phyloP scores from a whole-genome alignment of 2,329 filamentous ascomycete species.

The Bertia moriformis region DNA sequence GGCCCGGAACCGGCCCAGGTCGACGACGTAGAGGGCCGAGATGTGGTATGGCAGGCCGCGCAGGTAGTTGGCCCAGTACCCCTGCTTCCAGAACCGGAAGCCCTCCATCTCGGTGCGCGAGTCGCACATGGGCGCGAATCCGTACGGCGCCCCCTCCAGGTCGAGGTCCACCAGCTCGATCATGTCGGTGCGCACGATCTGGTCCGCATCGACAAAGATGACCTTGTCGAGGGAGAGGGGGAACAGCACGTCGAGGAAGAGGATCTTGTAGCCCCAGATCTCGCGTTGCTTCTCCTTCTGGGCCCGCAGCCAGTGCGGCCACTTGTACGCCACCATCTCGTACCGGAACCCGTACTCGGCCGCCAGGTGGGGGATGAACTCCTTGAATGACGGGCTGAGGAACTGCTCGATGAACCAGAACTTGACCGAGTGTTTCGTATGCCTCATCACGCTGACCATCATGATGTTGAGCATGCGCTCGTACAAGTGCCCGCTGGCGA shows the following conservation, averaged over 20 bases:
- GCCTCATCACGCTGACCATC: conserved; percentile 96
- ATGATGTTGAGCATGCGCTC: conserved; percentile 99
- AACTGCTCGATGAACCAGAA: conserved; percentile 99
- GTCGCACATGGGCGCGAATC: conserved; percentile 98
- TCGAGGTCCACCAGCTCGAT: conserved; percentile 79
- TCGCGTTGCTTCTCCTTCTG: conserved; percentile 96
- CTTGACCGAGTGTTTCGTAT: conserved; percentile 91
- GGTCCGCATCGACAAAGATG: conserved; percentile 96
- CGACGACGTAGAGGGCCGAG: conserved; percentile 90
- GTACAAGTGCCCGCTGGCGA: conserved; percentile 91
- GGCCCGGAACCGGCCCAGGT: conserved; percentile 76
- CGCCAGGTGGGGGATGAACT: conserved; percentile 76
- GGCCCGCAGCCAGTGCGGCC: conserved; percentile 92
- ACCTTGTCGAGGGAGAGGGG: conserved; percentile 94
- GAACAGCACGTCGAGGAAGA: conserved; percentile 95
- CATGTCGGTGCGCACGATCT: conserved; percentile 96
- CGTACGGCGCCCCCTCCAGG: conserved; percentile 80
- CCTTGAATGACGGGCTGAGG: conserved; percentile 90
- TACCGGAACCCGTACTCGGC: conserved; percentile 82
- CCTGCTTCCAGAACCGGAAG: conserved; percentile 99
- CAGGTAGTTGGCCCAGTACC: conserved; percentile 92
- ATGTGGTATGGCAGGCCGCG: conserved; percentile 87
- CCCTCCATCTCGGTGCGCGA: conserved; percentile 93
- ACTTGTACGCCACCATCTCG: conserved; percentile 98
- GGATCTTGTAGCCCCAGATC: conserved; percentile 99